These are phyloP conservation scores for Neurospora sp. DNA, from an alignment of 495 filamentous ascomycete species.

Conservation along the genomic window DNA sequence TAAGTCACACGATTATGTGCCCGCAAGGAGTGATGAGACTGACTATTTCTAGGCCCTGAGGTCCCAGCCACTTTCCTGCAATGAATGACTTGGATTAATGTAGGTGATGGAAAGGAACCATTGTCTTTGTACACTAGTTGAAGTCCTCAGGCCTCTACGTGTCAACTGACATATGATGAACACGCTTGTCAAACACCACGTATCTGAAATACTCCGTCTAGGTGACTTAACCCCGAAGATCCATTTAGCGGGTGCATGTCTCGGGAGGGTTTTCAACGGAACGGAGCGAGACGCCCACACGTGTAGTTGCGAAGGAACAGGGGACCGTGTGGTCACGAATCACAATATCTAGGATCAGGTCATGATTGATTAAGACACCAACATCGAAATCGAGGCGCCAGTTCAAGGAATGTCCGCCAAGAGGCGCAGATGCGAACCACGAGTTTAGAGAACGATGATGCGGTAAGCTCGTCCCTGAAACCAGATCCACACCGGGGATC, in stretches of 20 bases:
- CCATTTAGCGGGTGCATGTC: background rate
- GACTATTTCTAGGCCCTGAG: conserved; percentile 4
- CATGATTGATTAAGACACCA: background rate
- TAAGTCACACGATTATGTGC: conserved; percentile 7
- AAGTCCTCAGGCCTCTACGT: background rate
- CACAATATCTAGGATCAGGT: background rate
- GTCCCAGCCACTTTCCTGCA: conserved; percentile 9
- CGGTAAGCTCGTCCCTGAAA: background rate
- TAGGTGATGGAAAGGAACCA: background rate
- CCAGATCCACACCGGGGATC: background rate
- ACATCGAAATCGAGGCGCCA: background rate
- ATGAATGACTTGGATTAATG: background rate
- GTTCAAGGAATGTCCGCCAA: too few species aligned
- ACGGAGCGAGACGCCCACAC: background rate
- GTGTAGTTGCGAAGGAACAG: background rate
- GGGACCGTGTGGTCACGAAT: background rate
- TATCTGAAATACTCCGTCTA: background rate
- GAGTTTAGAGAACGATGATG: background rate
- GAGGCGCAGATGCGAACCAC: too few species aligned
- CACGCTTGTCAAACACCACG: background rate
- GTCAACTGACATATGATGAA: background rate
- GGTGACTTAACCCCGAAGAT: background rate
- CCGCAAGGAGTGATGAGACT: background rate
- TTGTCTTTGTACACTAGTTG: background rate
- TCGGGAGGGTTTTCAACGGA: background rate